phyloP scores from a whole-genome alignment of 2,329 filamentous ascomycete genomes.

The Parascedosporium putredinis region DNA sequence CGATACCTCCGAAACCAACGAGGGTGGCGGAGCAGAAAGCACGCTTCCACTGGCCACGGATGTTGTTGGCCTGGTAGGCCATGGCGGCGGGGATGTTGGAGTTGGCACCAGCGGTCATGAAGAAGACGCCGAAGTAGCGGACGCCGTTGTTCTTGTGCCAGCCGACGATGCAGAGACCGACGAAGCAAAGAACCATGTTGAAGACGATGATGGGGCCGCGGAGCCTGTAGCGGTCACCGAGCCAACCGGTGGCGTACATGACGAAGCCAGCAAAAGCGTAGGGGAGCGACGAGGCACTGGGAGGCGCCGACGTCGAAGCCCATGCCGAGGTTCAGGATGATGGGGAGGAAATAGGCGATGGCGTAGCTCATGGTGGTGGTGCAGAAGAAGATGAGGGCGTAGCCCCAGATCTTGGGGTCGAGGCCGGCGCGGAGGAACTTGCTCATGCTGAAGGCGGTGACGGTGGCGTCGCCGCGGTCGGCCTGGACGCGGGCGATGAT shows the following conservation, averaged over 20 bases:
- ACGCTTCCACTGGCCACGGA: slow-evolving; percentile 81
- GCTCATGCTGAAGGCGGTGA: slow-evolving; percentile 38
- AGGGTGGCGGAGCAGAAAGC: slow-evolving; percentile 68
- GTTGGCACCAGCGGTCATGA: slow-evolving; percentile 67
- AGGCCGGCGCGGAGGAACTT: slow-evolving; percentile 35
- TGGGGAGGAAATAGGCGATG: slow-evolving; percentile 68
- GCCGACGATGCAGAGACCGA: slow-evolving; percentile 64
- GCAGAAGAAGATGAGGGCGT: slow-evolving; percentile 51
- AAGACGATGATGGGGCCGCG: slow-evolving; percentile 56
- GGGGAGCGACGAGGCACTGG: slow-evolving; percentile 63
- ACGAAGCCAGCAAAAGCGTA: slow-evolving; percentile 55
- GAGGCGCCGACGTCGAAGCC: slow-evolving; percentile 52
- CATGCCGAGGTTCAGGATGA: slow-evolving; percentile 56
- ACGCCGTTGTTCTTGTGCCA: slow-evolving; percentile 46
- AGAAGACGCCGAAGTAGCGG: slow-evolving; percentile 65
- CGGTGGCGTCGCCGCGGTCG: slow-evolving; percentile 46
- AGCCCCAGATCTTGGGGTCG: slow-evolving; percentile 53
- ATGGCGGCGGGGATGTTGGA: slow-evolving; percentile 66
- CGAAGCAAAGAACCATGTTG: slow-evolving; percentile 55
- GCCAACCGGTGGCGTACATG: slow-evolving; percentile 49
- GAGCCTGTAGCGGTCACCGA: slow-evolving; percentile 55
- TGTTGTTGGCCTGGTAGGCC: slow-evolving; percentile 79
- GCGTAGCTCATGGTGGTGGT: slow-evolving; percentile 65
- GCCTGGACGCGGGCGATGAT: slow-evolving; percentile 41
- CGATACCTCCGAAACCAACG: slow-evolving; percentile 66